phyloP scores from a whole-genome alignment of 768 basidiomycete genomes.

The Epithele typhae region DNA sequence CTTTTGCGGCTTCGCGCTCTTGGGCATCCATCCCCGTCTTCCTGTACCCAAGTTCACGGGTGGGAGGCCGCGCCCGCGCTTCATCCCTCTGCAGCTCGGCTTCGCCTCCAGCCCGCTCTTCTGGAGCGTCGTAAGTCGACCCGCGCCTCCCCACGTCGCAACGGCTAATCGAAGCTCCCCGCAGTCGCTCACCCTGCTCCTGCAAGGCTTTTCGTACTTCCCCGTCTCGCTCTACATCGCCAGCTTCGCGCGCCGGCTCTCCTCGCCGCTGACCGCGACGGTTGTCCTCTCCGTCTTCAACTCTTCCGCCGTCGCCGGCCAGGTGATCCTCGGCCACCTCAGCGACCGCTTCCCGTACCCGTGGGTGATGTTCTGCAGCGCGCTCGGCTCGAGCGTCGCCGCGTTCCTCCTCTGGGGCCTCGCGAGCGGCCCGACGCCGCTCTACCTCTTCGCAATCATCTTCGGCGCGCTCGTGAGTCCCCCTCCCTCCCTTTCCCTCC shows the following conservation, averaged over 20 bases:
- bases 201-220: conserved; percentile 24
- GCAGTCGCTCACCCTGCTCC: conserved; percentile 13
- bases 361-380: conserved; percentile 18
- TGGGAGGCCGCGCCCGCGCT: conserved; percentile 14
- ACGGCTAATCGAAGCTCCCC: too few relatives aligned
- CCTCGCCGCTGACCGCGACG: conserved; percentile 18
- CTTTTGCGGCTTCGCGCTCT: conserved; percentile 12
- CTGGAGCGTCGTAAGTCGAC: conserved; percentile 18
- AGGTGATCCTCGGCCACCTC: conserved; percentile 21
- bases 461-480: conserved; percentile 20
- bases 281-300: conserved; percentile 23
- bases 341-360: conserved; percentile 23
- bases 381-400: conserved; percentile 12
- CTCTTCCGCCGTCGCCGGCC: conserved; percentile 20
- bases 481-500: not conserved
- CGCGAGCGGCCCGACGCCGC: conserved; percentile 15
- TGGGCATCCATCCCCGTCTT: conserved; percentile 19
- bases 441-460: conserved; percentile 21
- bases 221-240: conserved; percentile 24
- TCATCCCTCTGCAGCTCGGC: conserved; percentile 17
- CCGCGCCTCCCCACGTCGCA: not conserved
- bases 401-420: conserved; percentile 22
- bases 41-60: conserved; percentile 17
- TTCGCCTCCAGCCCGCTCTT: conserved; percentile 19
- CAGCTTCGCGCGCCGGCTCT: conserved; percentile 15